Conservation (phyloP, 1,284 basidiomycete species). For the Ustilago hordei region DNA sequence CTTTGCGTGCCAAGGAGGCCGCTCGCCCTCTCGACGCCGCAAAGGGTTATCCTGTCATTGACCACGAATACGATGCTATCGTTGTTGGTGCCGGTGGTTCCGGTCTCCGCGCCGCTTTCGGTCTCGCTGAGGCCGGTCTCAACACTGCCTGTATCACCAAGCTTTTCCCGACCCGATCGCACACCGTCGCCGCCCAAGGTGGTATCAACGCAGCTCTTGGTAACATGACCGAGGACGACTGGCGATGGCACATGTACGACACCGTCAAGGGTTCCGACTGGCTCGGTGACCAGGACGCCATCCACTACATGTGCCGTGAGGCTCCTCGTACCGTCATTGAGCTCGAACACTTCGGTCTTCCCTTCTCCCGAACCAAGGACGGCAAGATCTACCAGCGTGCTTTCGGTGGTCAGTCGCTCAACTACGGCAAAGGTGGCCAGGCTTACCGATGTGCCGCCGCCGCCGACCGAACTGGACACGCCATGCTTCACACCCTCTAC, state of each 20-base stretch:
- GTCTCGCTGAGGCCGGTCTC: constrained; percentile 96
- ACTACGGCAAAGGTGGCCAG: constrained; percentile 98
- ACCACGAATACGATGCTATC: constrained; percentile 76
- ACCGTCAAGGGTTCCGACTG: constrained; percentile 99
- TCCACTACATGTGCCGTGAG: constrained; percentile 98
- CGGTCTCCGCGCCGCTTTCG: constrained; percentile 97
- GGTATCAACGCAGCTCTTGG: constrained; percentile 99
- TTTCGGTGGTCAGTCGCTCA: constrained; percentile 97
- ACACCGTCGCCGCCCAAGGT: constrained; percentile 99
- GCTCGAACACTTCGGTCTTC: constrained; percentile 99
- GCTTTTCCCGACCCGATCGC: constrained; percentile 98
- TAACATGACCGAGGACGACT: constrained; percentile 82
- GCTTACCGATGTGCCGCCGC: constrained; percentile 99
- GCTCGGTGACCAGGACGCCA: constrained; percentile 99
- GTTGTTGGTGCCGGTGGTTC: constrained; percentile 87
- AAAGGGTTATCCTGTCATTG: constrained; percentile 89
- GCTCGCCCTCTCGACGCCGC: constrained; percentile 70
- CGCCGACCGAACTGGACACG: constrained; percentile 98
- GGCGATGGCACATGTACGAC: constrained; percentile 99
- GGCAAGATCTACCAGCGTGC: constrained; percentile 99
- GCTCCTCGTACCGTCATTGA: constrained; percentile 91
- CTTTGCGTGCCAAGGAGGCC: constrained; percentile 85
- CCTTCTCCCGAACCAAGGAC: constrained; percentile 98
- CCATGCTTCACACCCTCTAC: constrained; percentile 97
- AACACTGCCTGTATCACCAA: constrained; percentile 96